Evolutionary conservation across 352 stramenopile genomes (phyloP).

Genomic region (Globisporangium perplexum): DNA sequence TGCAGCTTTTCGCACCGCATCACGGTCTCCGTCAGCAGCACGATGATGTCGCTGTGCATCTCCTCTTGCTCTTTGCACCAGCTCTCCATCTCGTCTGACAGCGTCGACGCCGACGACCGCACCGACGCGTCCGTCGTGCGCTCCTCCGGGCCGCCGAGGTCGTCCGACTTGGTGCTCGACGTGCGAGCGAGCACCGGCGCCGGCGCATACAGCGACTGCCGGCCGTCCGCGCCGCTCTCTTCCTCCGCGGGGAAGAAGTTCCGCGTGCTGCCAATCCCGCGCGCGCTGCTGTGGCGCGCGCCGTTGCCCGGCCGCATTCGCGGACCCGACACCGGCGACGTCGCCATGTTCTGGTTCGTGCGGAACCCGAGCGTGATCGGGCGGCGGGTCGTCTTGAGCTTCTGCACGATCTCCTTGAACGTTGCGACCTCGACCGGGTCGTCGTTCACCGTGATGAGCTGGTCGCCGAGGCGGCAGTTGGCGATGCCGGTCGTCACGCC

Average conservation of each 20-base stretch:
- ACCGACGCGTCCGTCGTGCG: conserved; percentile 38
- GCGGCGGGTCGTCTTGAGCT: conserved; percentile 61
- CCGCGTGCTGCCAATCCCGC: background rate
- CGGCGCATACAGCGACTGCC: background rate
- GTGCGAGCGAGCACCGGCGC: background rate
- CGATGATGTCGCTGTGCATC: conserved; percentile 79
- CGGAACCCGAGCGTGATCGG: conserved; percentile 69
- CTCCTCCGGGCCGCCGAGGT: conserved; percentile 16
- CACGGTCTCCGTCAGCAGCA: conserved; percentile 78
- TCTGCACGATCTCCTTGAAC: conserved; percentile 75
- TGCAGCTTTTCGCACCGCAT: conserved; percentile 76
- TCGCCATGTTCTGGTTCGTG: conserved; percentile 62
- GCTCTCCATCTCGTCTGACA: conserved; percentile 73
- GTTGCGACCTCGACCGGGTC: conserved; percentile 46
- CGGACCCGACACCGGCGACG: conserved; percentile 32
- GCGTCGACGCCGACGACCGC: conserved; percentile 45
- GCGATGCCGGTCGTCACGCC: conserved; percentile 73
- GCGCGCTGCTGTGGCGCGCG: background rate
- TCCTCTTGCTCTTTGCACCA: conserved; percentile 82
- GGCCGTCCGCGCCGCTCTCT: background rate
- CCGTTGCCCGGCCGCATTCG: conserved; percentile 1
- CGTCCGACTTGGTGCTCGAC: background rate
- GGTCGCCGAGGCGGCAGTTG: conserved; percentile 68
- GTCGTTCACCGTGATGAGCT: conserved; percentile 72
- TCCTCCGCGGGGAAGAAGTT: conserved; percentile 14